Base-by-base conservation (phyloP, 140 eudicot species). In the Erigeron philadelphicus region DNA sequence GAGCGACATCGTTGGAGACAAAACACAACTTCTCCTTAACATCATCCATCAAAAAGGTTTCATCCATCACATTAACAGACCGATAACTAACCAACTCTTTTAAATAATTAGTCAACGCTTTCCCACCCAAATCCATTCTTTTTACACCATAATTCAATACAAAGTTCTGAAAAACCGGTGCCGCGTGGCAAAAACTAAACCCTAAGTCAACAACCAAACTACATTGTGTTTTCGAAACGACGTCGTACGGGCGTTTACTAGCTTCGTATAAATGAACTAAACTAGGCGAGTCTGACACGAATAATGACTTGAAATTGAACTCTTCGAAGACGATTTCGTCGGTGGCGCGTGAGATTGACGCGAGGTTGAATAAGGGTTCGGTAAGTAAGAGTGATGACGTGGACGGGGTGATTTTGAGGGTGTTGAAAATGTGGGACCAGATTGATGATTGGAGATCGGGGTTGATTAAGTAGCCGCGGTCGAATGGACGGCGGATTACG, bases 121-220 rank as follows among this genome's bases (percentile, higher is more conserved):
- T 94, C 72, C 99, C 99, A 4, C 99, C 99, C 68, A 94, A 83
- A 81, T 94, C 99, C 82, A 94, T 77, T 80, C 99, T 89, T 72
- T 89, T 59, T 1, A 64, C 69, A 7, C 69, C 69, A 75, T 87
- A 94, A 69, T 93, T 87, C 8, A 90, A 87, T 77, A 40, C 19
- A 11, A 64, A 44, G 11, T 44, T 45, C 55, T 64, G 52, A 44
- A 64, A 44, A 17, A 64, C 69, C 0, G 69, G 69, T 6, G 38
- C 69, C 38, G 21, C 69, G 45, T 64, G 69, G n/a, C 16, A 18
- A 19, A 64, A 64, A 44, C 69, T 64, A 44, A 64, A 64, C 69
- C 69, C 69, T 8, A 64, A 35, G 7, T 64, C 69, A 44, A 64
- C 69, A 15, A 64, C 69, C 11, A 64, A 17, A 11, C 69, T 64